These are phyloP conservation scores for Podaxis pistillaris DNA, from an alignment of 768 basidiomycete species.

Conservation along the genomic window DNA sequence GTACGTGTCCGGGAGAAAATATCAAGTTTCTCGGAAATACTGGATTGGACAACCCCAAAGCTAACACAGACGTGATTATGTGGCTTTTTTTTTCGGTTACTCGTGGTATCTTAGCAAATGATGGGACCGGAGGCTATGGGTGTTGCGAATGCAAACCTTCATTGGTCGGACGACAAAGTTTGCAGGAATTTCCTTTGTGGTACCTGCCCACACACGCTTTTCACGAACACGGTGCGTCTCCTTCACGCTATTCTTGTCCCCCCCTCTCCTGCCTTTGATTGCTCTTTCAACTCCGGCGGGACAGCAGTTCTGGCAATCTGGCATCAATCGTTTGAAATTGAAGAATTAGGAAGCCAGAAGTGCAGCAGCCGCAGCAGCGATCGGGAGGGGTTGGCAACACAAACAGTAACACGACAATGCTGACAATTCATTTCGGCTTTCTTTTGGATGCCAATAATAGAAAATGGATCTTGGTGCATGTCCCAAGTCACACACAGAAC, in stretches of 20 bases:
- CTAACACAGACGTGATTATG: not conserved
- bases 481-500: constrained; percentile 93
- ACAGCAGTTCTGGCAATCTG: not conserved
- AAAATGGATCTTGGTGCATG: constrained; percentile 99
- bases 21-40: not conserved
- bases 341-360: constrained; percentile 8
- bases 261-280: constrained; percentile 9
- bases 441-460: constrained; percentile 37
- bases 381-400: constrained; percentile 8
- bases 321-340: not conserved
- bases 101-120: constrained; percentile 74
- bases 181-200: constrained; percentile 98
- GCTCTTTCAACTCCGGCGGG: not conserved
- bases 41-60: not conserved
- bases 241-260: constrained; percentile 4
- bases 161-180: constrained; percentile 96
- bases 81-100: not conserved
- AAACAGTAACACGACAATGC: not conserved
- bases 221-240: constrained; percentile 89
- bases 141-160: constrained; percentile 85
- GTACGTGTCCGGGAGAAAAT: constrained; percentile 22
- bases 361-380: not conserved
- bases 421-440: constrained; percentile 8
- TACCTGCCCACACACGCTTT: constrained; percentile 96
- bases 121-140: constrained; percentile 99